Base-by-base conservation (phyloP, 352 stramenopile species). In the Saprolegnia parasitica region DNA sequence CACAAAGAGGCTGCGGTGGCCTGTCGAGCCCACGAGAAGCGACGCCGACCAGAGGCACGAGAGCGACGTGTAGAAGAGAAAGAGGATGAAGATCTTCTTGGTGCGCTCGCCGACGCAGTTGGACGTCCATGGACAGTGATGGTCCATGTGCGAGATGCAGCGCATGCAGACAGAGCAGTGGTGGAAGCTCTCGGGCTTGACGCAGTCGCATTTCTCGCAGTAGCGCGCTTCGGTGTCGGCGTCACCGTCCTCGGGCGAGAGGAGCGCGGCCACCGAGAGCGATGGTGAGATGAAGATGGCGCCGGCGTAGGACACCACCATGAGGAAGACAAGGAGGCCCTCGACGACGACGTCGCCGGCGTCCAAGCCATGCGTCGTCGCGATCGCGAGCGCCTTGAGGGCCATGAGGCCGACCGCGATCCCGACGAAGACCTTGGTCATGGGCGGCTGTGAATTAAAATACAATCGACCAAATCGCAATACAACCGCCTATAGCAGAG, bases 71-170 rank as follows among this genome's bases (percentile, higher is more conserved):
- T 93, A 21, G 46, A 72, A 0, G 61, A 73, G 23, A 39, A 73
- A 72, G 56, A 76, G 37, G 68, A 77, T 49, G 57, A 86, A 37
- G 88, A 88, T 60, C 60, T 95, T 93, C 65, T 95, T 92, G 75
- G 91, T 95, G 73, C 74, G 81, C 76, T 76, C 88, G 8, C 80
- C 87, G n/a, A 95, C 82, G 74, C 87, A 95, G 68, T 93, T 95
- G 72, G 76, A 84, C 4, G 80, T 91, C 87, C 85, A 95, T 62
- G 87, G 85, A 56, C 86, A 93, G 66, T 93, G 87, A 64, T 95
- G 86, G 66, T 95, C 80, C 84, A 95, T 90, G n/a, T 82, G 78
- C 37, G 86, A 91, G 15, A 95, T 76, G 55, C 87, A 95, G 68
- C 74, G 74, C 21, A 79, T 68, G 65, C 87, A 95, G 18, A 80